Evolutionary conservation across 305 asterid genomes (phyloP).

Genomic region (Salvia sclarea): DNA sequence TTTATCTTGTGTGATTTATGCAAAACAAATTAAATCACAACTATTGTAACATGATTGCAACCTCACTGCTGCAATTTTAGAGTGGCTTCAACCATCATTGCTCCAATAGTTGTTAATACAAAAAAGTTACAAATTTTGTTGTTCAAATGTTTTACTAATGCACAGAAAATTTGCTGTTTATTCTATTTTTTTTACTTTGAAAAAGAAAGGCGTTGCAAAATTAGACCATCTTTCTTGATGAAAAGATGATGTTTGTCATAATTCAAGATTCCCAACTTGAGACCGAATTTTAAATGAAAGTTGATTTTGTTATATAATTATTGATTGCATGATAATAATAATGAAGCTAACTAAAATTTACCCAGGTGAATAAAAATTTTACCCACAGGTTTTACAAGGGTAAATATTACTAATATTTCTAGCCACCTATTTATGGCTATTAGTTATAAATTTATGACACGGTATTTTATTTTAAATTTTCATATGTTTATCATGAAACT

Average conservation of each 20-base stretch:
- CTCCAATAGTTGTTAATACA: no score
- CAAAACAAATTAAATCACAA: slow-evolving; percentile 26
- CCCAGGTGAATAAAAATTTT: background rate
- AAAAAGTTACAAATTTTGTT: slow-evolving; percentile 7
- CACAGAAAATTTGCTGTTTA: background rate
- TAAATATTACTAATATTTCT: background rate
- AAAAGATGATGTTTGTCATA: background rate
- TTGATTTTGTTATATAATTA: background rate
- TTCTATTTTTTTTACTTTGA: background rate
- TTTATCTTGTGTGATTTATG: slow-evolving; percentile 9
- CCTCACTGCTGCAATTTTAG: slow-evolving; percentile 31
- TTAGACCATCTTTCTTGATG: no score
- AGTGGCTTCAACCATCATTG: slow-evolving; percentile 39
- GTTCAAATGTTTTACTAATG: background rate
- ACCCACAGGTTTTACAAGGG: background rate
- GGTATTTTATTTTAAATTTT: no score
- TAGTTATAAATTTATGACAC: no score
- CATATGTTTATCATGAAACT: no score
- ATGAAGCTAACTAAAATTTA: background rate
- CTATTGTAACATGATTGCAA: slow-evolving; percentile 45
- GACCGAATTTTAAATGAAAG: background rate
- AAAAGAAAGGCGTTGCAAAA: background rate
- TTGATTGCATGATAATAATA: background rate
- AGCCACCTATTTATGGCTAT: background rate
- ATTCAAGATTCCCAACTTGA: background rate